Evolutionary conservation across 139 green algal species (phyloP).

Genomic region (Dunaliella sp.): DNA sequence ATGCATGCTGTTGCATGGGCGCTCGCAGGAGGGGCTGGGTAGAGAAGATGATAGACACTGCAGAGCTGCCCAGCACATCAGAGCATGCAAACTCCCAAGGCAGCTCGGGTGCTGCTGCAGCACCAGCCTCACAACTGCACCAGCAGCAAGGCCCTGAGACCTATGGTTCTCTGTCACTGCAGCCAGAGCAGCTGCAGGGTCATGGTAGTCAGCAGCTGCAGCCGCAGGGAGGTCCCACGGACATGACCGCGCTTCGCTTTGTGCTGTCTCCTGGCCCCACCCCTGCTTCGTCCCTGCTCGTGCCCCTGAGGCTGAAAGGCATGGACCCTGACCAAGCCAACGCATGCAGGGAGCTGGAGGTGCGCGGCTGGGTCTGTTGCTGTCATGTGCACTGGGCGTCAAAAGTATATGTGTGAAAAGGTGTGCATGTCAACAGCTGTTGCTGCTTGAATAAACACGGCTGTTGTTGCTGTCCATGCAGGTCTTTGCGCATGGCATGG

Average conservation of each 20-base stretch:
- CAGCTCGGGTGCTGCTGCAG: background rate
- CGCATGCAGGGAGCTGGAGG: conserved; percentile 49
- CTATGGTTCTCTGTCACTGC: no score
- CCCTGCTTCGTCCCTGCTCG: conserved; percentile 55
- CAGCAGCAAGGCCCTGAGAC: no score
- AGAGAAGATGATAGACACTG: conserved; percentile 82
- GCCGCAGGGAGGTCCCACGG: background rate
- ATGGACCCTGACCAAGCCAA: conserved; percentile 32
- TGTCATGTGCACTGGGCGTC: no score
- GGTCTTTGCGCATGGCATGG: conserved; percentile 62
- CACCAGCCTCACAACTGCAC: background rate
- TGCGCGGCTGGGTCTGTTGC: no score
- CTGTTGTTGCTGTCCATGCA: conserved; percentile 16
- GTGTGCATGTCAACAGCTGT: no score
- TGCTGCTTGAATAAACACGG: no score
- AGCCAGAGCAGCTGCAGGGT: conserved; percentile 8
- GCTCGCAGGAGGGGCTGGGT: conserved; percentile 55
- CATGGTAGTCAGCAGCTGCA: background rate
- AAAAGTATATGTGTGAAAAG: no score
- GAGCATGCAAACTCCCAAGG: no score
- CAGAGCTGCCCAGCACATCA: conserved; percentile 25
- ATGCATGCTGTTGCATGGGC: background rate
- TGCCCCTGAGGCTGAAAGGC: conserved; percentile 63
- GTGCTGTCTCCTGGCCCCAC: conserved; percentile 78
- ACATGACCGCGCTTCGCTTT: conserved; percentile 59